Conservation (phyloP, 116 monocot species). For the Iris pallida region DNA sequence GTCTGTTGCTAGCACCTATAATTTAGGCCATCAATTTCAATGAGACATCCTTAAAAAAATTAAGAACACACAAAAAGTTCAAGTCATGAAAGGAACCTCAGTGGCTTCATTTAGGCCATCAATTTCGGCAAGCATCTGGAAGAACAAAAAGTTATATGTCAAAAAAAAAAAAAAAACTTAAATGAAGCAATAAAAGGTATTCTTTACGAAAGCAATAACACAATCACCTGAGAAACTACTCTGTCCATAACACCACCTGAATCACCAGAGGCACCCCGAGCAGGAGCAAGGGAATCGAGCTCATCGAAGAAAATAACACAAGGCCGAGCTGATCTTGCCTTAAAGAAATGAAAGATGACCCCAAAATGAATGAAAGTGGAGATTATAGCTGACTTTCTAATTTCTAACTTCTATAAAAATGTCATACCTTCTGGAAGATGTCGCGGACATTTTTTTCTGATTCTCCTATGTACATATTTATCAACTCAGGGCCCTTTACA, state of each 20-base stretch:
- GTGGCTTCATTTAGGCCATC: slow-evolving; percentile 78
- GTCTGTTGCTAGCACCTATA: slow-evolving; percentile 94
- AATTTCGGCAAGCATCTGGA: slow-evolving; percentile 94
- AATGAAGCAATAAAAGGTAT: not conserved
- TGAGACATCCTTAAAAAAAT: not conserved
- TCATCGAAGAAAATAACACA: slow-evolving; percentile 97
- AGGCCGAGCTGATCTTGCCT: slow-evolving; percentile 86
- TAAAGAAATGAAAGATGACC: slow-evolving; percentile 5
- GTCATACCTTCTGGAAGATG: slow-evolving; percentile 84
- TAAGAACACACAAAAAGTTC: too few relatives aligned
- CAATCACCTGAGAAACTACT: slow-evolving; percentile 62
- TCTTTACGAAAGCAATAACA: not conserved
- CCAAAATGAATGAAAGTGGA: too few relatives aligned
- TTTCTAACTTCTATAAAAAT: not conserved
- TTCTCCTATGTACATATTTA: slow-evolving; percentile 99
- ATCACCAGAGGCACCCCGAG: slow-evolving; percentile 82
- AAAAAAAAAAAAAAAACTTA: too few relatives aligned
- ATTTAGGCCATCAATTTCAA: slow-evolving; percentile 54
- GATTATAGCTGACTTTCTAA: not conserved
- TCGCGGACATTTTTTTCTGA: slow-evolving; percentile 98
- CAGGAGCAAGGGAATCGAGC: slow-evolving; percentile 79
- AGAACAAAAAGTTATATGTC: slow-evolving; percentile 12
- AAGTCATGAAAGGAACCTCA: slow-evolving; percentile 42
- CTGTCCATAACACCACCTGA: slow-evolving; percentile 87
- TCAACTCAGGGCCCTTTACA: slow-evolving; percentile 96